Evolutionary conservation across 371 early-diverging fungal species (phyloP).

Genomic region (Mortierella sp.): DNA sequence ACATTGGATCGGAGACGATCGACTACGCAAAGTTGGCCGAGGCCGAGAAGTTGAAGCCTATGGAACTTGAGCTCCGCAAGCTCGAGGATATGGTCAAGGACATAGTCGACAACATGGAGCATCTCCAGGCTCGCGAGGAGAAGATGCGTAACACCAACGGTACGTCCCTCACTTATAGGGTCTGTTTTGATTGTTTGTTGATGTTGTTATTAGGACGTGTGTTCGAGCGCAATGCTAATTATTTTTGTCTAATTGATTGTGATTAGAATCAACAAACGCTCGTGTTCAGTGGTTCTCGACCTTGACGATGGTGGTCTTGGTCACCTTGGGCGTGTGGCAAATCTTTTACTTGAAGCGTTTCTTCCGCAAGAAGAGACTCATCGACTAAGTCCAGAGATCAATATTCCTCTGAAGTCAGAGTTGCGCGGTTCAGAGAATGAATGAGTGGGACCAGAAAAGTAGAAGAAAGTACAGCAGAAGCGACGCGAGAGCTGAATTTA

Average conservation of each 20-base stretch:
- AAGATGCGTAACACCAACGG: conserved; percentile 92
- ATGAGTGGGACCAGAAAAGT: background rate
- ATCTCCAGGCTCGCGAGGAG: conserved; percentile 83
- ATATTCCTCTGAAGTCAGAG: background rate
- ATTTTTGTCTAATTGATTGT: background rate
- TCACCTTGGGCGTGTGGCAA: conserved; percentile 86
- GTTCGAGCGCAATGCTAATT: too few relatives aligned
- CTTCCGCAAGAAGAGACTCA: conserved; percentile 91
- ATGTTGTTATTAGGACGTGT: too few relatives aligned
- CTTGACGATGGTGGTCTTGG: conserved; percentile 76
- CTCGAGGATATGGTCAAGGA: conserved; percentile 83
- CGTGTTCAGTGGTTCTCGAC: conserved; percentile 86
- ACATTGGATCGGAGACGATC: conserved; percentile 88
- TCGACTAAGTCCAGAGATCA: conserved; percentile 62
- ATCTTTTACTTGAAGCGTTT: conserved; percentile 86
- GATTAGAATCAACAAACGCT: conserved; percentile 84
- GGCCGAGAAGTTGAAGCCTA: conserved; percentile 86
- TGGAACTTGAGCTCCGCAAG: conserved; percentile 90
- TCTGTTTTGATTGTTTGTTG: background rate
- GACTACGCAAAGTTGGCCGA: conserved; percentile 77
- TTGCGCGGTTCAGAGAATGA: background rate
- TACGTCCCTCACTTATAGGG: conserved; percentile 37
- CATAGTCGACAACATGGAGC: conserved; percentile 86
- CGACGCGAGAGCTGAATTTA: background rate
- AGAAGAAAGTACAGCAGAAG: background rate